These are phyloP conservation scores for Pyricularia grisea DNA, from an alignment of 2,329 filamentous ascomycete genomes.

Conservation along the genomic window DNA sequence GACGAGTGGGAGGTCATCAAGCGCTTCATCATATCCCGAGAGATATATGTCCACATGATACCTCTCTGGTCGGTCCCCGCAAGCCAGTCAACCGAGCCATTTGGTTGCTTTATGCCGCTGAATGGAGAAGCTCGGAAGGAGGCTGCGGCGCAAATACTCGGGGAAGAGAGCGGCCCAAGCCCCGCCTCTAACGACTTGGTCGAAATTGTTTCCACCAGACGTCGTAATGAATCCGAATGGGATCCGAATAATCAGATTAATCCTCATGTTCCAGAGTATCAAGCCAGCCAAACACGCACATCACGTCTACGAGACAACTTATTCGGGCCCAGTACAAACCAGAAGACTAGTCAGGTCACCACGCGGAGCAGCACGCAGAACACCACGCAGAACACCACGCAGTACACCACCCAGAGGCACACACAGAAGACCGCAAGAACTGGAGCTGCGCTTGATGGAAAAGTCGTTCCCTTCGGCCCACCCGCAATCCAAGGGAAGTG, in stretches of 20 bases:
- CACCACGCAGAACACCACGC: no score
- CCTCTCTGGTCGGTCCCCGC: not conserved
- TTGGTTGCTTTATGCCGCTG: not conserved
- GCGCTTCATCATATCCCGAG: not conserved
- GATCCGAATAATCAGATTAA: no score
- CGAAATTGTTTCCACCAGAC: no score
- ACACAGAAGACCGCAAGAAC: not conserved
- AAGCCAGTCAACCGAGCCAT: not conserved
- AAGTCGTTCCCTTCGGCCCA: slow-evolving; percentile 2
- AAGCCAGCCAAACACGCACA: no score
- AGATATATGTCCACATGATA: not conserved
- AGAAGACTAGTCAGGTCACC: no score
- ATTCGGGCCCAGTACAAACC: no score
- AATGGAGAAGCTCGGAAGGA: not conserved
- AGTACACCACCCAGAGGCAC: not conserved
- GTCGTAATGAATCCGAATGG: no score
- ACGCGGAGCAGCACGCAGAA: no score
- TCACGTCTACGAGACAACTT: no score
- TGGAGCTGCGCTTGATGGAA: slow-evolving; percentile 1
- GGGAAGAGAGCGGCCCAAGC: not conserved
- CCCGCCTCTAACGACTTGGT: no score
- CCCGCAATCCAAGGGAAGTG: not conserved
- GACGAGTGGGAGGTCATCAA: not conserved
- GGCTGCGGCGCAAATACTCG: not conserved
- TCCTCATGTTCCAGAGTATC: no score